Evolutionary conservation across 148 eudicot species (phyloP), one percentile per base, ranked within the genome.

Genomic region (Camellia granthamiana): DNA sequence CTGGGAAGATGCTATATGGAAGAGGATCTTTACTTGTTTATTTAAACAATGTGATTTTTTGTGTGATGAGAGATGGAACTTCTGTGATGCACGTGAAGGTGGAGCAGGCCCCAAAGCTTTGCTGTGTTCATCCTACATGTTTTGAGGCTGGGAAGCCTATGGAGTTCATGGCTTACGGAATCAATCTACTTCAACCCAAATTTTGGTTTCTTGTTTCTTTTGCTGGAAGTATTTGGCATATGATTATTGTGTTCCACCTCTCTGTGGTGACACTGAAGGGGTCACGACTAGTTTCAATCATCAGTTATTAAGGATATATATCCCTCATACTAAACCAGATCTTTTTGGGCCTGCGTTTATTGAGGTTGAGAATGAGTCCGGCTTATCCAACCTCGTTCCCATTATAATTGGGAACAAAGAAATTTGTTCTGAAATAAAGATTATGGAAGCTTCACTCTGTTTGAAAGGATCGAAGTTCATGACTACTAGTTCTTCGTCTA

Each of bases 141-240:
- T 94, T 94, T 76, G 97, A 89, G 87, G 98, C 98, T 70, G 98
- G 98, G 77, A 91, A 89, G 79, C 95, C 98, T 14, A 85, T 94
- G 84, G 92, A 94, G 83, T 84, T 94, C 78, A 83, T 91, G 63
- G 94, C 90, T 67, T 91, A 95, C 85, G 98, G 98, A 83, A 94
- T 94, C 86, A 88, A 94, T 84, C 81, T 94, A 79, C 84, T 91
- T 84, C 97, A 92, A 80, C 88, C 98, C 62, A 91, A 90, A 69
- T 90, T 94, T 80, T 88, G 98, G 98, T 94, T n/a, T n/a, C n/a
- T n/a, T n/a, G n/a, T n/a, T n/a, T n/a, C n/a, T n/a, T n/a, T n/a
- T n/a, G n/a, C n/a, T n/a, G n/a, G n/a, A n/a, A n/a, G n/a, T n/a
- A n/a, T n/a, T n/a, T n/a, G n/a, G n/a, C n/a, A n/a, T n/a, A n/a